phyloP scores from a whole-genome alignment of 2,329 filamentous ascomycete species.

The Tolypocladium capitatum region DNA sequence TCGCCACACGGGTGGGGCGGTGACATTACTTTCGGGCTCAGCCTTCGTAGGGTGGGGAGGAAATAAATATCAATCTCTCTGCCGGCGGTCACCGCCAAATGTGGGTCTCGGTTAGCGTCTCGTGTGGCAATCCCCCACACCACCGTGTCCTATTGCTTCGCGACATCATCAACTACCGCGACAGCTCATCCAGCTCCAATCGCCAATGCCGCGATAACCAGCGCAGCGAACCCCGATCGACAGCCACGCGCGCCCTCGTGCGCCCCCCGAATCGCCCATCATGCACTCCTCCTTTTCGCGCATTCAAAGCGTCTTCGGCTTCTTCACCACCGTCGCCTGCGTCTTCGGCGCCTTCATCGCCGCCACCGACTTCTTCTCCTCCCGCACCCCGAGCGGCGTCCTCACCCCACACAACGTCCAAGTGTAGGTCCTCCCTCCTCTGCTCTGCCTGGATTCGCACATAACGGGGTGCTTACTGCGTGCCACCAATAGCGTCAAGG shows the following conservation, averaged over 20 bases:
- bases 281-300: conserved; percentile 88
- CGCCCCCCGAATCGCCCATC: conserved; percentile 16
- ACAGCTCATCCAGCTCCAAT: neutral
- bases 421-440: conserved; percentile 46
- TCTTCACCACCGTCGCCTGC: conserved; percentile 92
- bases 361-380: conserved; percentile 58
- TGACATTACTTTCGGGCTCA: too few species aligned
- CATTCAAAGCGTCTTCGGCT: conserved; percentile 86
- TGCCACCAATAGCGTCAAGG: conserved; percentile 51
- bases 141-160: neutral
- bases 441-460: neutral
- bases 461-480: neutral
- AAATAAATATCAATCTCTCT: too few species aligned
- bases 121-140: neutral
- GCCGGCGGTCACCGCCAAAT: too few species aligned
- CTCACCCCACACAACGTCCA: conserved; percentile 65
- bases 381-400: conserved; percentile 49
- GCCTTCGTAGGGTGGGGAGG: too few species aligned
- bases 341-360: conserved; percentile 69
- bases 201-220: neutral
- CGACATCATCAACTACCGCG: neutral
- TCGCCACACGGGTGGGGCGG: too few species aligned
- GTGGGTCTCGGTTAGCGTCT: too few species aligned
- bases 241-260: conserved; percentile 5
- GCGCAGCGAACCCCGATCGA: neutral